Percentiles rank a stretch among this genome's conserved stretches.
phyloP scores from a whole-genome alignment of 1,284 basidiomycete genomes.

The Polyporus tsugae region DNA sequence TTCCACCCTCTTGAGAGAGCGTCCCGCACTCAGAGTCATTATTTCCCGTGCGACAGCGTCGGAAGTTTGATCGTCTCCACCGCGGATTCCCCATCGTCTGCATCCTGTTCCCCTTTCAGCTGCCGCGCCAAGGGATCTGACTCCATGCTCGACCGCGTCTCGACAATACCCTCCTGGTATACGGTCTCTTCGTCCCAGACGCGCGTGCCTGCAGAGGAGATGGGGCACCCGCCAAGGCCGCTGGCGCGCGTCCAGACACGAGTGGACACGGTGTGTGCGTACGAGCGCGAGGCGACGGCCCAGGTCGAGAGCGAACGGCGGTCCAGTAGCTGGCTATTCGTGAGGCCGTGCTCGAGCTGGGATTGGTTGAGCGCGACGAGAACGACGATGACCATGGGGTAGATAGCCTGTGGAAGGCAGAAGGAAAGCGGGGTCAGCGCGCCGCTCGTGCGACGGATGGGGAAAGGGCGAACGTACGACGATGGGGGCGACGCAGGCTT shows the following conservation, averaged over 20 bases:
- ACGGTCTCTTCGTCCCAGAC: background rate
- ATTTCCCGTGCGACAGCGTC: background rate
- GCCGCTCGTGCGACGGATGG: background rate
- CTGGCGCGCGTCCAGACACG: background rate
- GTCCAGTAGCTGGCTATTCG: background rate
- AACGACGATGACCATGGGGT: slow-evolving; percentile 4
- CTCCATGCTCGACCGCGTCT: background rate
- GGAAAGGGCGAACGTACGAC: background rate
- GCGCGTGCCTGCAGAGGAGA: background rate
- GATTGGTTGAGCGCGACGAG: slow-evolving; percentile 6
- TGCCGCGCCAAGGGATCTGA: background rate
- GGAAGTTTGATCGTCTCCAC: background rate
- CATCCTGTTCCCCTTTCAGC: background rate
- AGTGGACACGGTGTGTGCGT: background rate
- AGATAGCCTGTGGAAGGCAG: background rate
- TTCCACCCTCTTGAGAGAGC: background rate
- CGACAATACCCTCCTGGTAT: background rate
- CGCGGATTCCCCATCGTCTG: background rate
- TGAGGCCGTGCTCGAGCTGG: slow-evolving; percentile 8
- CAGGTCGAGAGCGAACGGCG: background rate
- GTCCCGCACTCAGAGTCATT: background rate
- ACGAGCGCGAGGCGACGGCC: slow-evolving; percentile 2
- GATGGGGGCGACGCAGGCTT: slow-evolving; percentile 6
- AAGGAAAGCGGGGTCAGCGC: background rate
- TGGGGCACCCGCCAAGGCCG: background rate